Percentiles rank a stretch among this genome's conserved stretches.
Evolutionary conservation across 768 basidiomycete genomes (phyloP).

Genomic region (Russula brevipes): DNA sequence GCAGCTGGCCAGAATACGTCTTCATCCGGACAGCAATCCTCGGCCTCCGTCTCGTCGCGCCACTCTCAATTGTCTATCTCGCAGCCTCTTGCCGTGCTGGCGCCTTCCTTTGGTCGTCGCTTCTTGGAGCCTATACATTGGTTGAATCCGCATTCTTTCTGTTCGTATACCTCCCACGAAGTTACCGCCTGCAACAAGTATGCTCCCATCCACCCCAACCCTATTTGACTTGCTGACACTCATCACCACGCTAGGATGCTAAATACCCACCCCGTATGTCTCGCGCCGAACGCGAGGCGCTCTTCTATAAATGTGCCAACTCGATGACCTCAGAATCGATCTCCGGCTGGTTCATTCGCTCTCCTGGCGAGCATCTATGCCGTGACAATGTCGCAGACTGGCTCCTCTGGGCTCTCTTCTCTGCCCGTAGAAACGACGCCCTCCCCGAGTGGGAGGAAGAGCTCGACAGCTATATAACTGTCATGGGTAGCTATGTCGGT

Average conservation of each 20-base stretch:
- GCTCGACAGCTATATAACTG: slow-evolving; percentile 42
- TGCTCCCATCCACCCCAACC: slow-evolving; percentile 13
- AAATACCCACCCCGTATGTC: slow-evolving; percentile 36
- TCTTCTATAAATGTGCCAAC: slow-evolving; percentile 45
- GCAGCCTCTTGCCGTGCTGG: slow-evolving; percentile 29
- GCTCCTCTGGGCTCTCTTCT: slow-evolving; percentile 64
- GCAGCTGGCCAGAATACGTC: slow-evolving; percentile 44
- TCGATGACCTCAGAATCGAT: slow-evolving; percentile 31
- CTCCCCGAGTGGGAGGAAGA: slow-evolving; percentile 46
- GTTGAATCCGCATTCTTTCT: slow-evolving; percentile 48
- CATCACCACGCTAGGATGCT: slow-evolving; percentile 26
- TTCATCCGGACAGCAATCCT: slow-evolving; percentile 46
- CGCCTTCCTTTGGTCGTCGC: slow-evolving; percentile 30
- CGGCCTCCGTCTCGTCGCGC: slow-evolving; percentile 45
- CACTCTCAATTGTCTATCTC: slow-evolving; percentile 41
- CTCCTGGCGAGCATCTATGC: slow-evolving; percentile 31
- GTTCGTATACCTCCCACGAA: slow-evolving; percentile 46
- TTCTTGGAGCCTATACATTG: slow-evolving; percentile 34
- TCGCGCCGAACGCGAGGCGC: slow-evolving; percentile 40
- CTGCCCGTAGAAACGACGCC: slow-evolving; percentile 33
- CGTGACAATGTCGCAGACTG: slow-evolving; percentile 52
- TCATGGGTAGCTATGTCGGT: slow-evolving; percentile 40
- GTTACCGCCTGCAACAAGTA: slow-evolving; percentile 45
- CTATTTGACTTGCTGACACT: neutral
- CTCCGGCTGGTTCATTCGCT: slow-evolving; percentile 51